Evolutionary conservation across 257 asterid species (phyloP).

Genomic region (Solanum sitiens): DNA sequence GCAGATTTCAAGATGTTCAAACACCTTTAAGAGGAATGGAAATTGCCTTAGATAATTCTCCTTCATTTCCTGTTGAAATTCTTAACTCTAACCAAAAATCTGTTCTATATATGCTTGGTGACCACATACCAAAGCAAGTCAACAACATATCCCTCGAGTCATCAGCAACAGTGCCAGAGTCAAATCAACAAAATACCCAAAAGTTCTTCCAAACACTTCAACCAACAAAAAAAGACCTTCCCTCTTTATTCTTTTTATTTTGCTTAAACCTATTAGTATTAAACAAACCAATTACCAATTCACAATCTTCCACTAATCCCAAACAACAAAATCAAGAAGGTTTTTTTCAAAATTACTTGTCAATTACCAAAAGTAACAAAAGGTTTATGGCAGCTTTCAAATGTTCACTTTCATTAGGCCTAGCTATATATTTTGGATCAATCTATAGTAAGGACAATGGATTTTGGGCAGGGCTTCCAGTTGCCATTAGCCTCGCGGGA

Average conservation of each 20-base stretch:
- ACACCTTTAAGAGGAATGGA: conserved; percentile 71
- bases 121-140: conserved; percentile 28
- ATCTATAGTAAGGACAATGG: conserved; percentile 60
- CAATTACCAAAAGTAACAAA: conserved; percentile 11
- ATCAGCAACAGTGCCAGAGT: conserved; percentile 31
- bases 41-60: conserved; percentile 31
- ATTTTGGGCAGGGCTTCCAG: conserved; percentile 73
- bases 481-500: conserved; percentile 59
- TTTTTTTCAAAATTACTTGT: not conserved
- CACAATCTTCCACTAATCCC: conserved; percentile 2
- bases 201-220: conserved; percentile 43
- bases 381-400: conserved; percentile 59
- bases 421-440: conserved; percentile 53
- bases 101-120: conserved; percentile 14
- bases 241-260: conserved; percentile 60
- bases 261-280: conserved; percentile 47
- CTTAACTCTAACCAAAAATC: conserved; percentile 23
- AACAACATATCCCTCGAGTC: conserved; percentile 23
- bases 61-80: conserved; percentile 24
- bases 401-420: conserved; percentile 59
- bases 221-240: conserved; percentile 19
- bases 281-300: conserved; percentile 3
- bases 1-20: conserved; percentile 33
- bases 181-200: conserved; percentile 15
- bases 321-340: not conserved